A percentile compares a stretch with the other conserved stretches of the same genome.
These are phyloP conservation scores for Collariella sp. DNA, from an alignment of 495 filamentous ascomycete species.

Conservation along the genomic window DNA sequence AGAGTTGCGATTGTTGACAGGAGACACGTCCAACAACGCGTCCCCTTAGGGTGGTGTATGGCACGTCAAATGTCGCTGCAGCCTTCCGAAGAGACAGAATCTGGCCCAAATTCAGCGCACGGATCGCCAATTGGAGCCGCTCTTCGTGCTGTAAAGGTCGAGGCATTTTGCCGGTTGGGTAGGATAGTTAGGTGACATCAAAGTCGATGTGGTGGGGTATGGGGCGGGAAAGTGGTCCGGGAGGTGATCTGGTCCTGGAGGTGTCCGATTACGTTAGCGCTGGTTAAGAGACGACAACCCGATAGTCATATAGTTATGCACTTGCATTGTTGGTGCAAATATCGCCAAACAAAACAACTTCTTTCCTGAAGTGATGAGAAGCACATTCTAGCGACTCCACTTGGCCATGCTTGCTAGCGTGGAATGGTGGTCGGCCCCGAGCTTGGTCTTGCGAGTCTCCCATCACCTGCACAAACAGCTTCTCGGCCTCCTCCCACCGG, in stretches of 20 bases:
- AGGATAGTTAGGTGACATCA: not conserved
- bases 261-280: not conserved
- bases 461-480: not conserved
- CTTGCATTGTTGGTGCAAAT: no score
- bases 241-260: not conserved
- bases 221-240: not conserved
- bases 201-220: not conserved
- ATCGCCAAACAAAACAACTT: no score
- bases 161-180: not conserved
- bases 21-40: not conserved
- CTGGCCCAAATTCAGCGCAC: not conserved
- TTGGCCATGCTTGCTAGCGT: slow-evolving; percentile 15
- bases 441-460: slow-evolving; percentile 6
- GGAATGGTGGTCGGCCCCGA: slow-evolving; percentile 11
- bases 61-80: not conserved
- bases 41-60: not conserved
- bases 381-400: slow-evolving; percentile 34
- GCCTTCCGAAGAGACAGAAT: not conserved
- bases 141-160: not conserved
- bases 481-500: not conserved
- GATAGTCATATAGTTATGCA: no score
- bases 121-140: not conserved
- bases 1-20: not conserved
- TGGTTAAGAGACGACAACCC: no score
- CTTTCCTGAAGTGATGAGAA: no score